Base-by-base conservation (phyloP, 305 asterid species). In the Rubia tinctorum region DNA sequence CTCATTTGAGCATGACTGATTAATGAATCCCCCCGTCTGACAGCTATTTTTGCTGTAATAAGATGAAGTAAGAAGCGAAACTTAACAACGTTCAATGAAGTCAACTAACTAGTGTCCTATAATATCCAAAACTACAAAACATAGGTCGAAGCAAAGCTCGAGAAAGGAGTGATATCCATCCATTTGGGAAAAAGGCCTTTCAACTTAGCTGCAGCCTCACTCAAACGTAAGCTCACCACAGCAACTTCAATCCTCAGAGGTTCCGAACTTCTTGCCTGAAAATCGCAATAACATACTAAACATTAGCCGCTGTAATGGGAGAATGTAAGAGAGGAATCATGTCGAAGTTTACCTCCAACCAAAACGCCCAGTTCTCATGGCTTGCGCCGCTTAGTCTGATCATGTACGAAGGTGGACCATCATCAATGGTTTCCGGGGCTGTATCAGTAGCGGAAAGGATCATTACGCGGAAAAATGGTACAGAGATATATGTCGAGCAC, bases 161-260 rank as follows among this genome's bases (percentile, higher is more conserved):
- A 82, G 69, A 71, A 89, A 49, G 97, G 81, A 58, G 92, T 85
- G 69, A 92, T 86, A 83, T 95, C 97, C 85, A 88, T 85, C 98
- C 99, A 95, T 66, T 78, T 76, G 6, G 99, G 99, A 63, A 95
- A 95, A 66, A 85, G 90, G 86, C 82, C 85, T 86, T 95, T 92
- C 88, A 95, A 69, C 81, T 89, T 90, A 83, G 72, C 75, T 6
- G 86, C 80, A 17, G 85, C 61, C 79, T 84, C 93, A 5, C 87
- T 86, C 79, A 92, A 77, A 82, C 82, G 71, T 27, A 86, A 86
- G 79, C 92, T 98, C 73, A 95, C 73, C 27, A 88, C 96, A 51
- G 96, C 97, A 77, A 89, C 73, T 58, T 90, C 96, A 56, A 92
- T 86, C 83, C 87, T 84, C 82, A 95, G 65, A 61, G 86, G 75